Conservation (phyloP, 345 rosid species). For the Salix exigua region DNA sequence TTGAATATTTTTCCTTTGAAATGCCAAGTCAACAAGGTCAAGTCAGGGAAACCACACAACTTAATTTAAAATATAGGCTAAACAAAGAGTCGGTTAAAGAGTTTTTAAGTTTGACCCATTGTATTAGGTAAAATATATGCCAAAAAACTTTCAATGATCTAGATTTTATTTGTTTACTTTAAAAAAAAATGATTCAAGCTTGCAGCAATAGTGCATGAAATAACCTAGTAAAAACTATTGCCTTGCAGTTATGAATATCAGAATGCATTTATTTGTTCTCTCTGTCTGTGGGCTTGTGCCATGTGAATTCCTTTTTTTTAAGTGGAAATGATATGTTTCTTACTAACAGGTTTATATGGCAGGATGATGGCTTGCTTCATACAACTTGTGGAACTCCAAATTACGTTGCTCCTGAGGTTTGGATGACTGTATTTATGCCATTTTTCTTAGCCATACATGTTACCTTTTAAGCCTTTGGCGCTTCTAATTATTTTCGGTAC, state of each 20-base stretch:
- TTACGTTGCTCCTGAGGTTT: slow-evolving; percentile 97
- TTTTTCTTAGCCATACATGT: background rate
- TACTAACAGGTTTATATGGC: slow-evolving; percentile 16
- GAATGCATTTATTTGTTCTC: background rate
- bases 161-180: no score
- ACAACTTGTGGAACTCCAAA: slow-evolving; percentile 97
- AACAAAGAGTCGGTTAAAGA: no score
- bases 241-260: background rate
- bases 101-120: no score
- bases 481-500: background rate
- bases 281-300: background rate
- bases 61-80: no score
- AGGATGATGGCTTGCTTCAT: slow-evolving; percentile 98
- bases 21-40: no score
- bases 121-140: no score
- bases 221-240: background rate
- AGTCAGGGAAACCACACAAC: no score
- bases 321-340: slow-evolving; percentile 8
- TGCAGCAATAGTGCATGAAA: no score
- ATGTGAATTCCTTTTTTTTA: background rate
- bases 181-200: no score
- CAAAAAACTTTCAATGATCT: no score
- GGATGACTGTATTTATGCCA: slow-evolving; percentile 17
- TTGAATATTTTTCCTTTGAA: no score
- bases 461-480: background rate